Percentiles rank a stretch among this genome's conserved stretches.
phyloP scores from a whole-genome alignment of 2,329 filamentous ascomycete species.

The Huntiella bhutanensis region DNA sequence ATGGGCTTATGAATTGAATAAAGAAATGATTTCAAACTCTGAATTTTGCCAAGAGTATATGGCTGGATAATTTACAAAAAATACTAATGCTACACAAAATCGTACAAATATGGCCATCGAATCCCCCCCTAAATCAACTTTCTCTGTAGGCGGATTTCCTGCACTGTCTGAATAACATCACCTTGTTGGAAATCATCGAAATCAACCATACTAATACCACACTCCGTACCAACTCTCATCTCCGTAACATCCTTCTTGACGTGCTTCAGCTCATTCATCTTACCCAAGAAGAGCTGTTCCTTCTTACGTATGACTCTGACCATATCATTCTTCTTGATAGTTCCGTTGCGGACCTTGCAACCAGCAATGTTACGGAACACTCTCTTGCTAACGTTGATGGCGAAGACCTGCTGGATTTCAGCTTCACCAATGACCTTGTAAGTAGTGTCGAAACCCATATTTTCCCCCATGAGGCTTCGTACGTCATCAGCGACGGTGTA shows the following conservation, averaged over 20 bases:
- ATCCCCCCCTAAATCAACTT: constrained; percentile 16
- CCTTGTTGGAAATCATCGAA: constrained; percentile 66
- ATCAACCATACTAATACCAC: constrained; percentile 65
- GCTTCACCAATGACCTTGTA: constrained; percentile 70
- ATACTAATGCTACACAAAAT: not conserved
- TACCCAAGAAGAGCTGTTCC: constrained; percentile 65
- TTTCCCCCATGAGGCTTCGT: constrained; percentile 45
- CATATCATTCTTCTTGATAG: constrained; percentile 41
- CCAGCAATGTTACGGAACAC: constrained; percentile 63
- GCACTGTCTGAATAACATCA: constrained; percentile 75
- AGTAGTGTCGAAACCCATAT: constrained; percentile 46
- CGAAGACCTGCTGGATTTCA: constrained; percentile 65
- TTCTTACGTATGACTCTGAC: constrained; percentile 55
- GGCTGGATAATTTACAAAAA: no score
- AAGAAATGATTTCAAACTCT: not conserved
- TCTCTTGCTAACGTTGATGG: constrained; percentile 59
- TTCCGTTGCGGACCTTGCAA: constrained; percentile 69
- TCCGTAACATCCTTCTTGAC: constrained; percentile 80
- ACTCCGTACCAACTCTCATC: constrained; percentile 86
- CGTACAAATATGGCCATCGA: constrained; percentile 3
- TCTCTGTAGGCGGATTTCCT: constrained; percentile 58
- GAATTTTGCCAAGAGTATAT: not conserved
- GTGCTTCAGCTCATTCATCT: constrained; percentile 66
- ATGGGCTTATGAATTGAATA: not conserved
- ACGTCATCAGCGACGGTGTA: constrained; percentile 63